These are phyloP conservation scores for Biscogniauxia mediterranea DNA, from an alignment of 2,329 filamentous ascomycete genomes.

Conservation along the genomic window DNA sequence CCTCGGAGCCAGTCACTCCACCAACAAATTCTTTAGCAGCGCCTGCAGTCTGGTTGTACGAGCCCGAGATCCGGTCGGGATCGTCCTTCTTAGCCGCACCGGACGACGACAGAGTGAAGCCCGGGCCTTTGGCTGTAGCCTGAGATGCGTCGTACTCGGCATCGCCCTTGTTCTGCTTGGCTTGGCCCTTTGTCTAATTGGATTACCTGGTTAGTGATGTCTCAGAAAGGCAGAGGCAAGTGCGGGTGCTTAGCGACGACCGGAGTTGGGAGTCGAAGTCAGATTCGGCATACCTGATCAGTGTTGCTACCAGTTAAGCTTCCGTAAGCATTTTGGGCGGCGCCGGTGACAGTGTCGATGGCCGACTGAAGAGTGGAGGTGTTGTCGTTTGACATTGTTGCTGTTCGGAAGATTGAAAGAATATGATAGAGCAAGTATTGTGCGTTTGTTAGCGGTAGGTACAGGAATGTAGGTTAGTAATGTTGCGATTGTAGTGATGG, in stretches of 20 bases:
- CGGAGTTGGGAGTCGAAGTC: neutral
- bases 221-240: neutral
- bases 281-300: conserved; percentile 53
- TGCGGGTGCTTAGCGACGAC: neutral
- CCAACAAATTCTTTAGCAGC: conserved; percentile 80
- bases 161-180: conserved; percentile 63
- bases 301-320: conserved; percentile 68
- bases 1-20: conserved; percentile 71
- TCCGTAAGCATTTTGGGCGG: conserved; percentile 70
- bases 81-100: conserved; percentile 72
- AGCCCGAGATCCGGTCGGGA: conserved; percentile 67
- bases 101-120: conserved; percentile 64
- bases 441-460: neutral
- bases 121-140: conserved; percentile 70
- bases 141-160: conserved; percentile 73
- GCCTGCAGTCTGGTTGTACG: conserved; percentile 88
- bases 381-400: conserved; percentile 43
- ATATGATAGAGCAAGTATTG: neutral
- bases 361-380: conserved; percentile 79
- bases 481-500: conserved; percentile 1
- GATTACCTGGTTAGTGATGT: conserved; percentile 11
- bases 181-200: conserved; percentile 55
- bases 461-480: neutral
- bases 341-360: conserved; percentile 69
- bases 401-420: conserved; percentile 11